Percentiles rank a stretch among this genome's conserved stretches.
These are phyloP conservation scores for Pyrenochaeta sp. DNA, from an alignment of 2,329 filamentous ascomycete species.

Conservation along the genomic window DNA sequence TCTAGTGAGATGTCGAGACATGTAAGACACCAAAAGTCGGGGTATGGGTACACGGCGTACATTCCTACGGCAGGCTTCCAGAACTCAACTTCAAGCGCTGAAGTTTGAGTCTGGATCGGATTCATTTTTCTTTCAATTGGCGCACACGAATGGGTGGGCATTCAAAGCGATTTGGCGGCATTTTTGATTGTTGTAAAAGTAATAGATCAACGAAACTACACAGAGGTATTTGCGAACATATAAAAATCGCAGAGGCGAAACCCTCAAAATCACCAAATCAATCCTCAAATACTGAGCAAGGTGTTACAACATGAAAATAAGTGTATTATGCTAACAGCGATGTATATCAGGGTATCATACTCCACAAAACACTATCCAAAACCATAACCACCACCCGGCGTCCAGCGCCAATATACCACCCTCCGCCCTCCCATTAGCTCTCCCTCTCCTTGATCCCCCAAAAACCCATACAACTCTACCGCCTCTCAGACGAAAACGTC, in stretches of 20 bases:
- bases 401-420: constrained; percentile 12
- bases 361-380: background rate
- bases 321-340: background rate
- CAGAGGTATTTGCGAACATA: background rate
- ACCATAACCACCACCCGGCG: constrained; percentile 3
- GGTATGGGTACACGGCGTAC: background rate
- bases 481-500: constrained; percentile 13
- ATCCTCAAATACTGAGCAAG: background rate
- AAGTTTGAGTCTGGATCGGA: constrained; percentile 28
- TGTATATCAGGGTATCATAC: background rate
- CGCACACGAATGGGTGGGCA: background rate
- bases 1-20: too few relatives aligned
- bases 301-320: background rate
- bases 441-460: too few relatives aligned
- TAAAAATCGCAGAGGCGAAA: background rate
- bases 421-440: background rate
- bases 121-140: constrained; percentile 1
- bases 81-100: constrained; percentile 45
- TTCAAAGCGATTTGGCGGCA: background rate
- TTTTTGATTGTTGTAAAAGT: background rate
- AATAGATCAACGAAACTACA: background rate
- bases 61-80: constrained; percentile 6
- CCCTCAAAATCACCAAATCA: background rate
- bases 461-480: background rate
- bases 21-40: background rate